These are phyloP conservation scores for Aspergillus mulundensis DNA, from an alignment of 495 filamentous ascomycete genomes.

Conservation along the genomic window DNA sequence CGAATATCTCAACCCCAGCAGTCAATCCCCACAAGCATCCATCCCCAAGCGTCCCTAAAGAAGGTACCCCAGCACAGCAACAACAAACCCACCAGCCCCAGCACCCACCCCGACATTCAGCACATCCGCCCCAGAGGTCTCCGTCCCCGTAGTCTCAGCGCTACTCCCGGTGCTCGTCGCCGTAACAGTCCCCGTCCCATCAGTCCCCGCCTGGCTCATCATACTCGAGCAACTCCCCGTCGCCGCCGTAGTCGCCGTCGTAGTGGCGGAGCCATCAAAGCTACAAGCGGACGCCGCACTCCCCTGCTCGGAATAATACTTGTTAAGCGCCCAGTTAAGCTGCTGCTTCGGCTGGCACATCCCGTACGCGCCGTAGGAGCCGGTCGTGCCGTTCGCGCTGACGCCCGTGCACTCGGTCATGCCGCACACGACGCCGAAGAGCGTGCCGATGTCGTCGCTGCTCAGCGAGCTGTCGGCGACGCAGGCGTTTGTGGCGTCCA, in stretches of 20 bases:
- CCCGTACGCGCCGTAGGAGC: constrained; percentile 80
- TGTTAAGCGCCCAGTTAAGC: constrained; percentile 75
- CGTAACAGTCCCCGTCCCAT: constrained; percentile 38
- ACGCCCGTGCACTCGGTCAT: constrained; percentile 66
- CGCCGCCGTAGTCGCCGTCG: constrained; percentile 42
- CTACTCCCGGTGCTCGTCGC: constrained; percentile 28
- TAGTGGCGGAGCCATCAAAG: constrained; percentile 66
- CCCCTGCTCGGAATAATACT: constrained; percentile 68
- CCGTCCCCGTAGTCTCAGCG: constrained; percentile 17
- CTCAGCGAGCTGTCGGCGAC: constrained; percentile 50
- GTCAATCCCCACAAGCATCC: too few relatives aligned
- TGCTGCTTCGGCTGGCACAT: constrained; percentile 80
- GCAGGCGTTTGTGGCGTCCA: constrained; percentile 68
- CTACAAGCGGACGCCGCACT: constrained; percentile 59
- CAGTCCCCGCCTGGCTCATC: constrained; percentile 57
- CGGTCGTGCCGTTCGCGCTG: constrained; percentile 61
- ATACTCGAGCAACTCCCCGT: constrained; percentile 52
- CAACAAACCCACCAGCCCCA: background rate
- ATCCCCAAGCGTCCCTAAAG: too few relatives aligned
- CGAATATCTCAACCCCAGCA: background rate
- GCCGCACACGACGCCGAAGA: constrained; percentile 76
- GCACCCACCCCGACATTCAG: background rate
- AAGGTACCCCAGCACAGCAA: background rate
- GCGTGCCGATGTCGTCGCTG: constrained; percentile 50
- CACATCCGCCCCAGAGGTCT: background rate